Base-by-base conservation (phyloP, 768 basidiomycete species). In the Tricholoma flavovirens region DNA sequence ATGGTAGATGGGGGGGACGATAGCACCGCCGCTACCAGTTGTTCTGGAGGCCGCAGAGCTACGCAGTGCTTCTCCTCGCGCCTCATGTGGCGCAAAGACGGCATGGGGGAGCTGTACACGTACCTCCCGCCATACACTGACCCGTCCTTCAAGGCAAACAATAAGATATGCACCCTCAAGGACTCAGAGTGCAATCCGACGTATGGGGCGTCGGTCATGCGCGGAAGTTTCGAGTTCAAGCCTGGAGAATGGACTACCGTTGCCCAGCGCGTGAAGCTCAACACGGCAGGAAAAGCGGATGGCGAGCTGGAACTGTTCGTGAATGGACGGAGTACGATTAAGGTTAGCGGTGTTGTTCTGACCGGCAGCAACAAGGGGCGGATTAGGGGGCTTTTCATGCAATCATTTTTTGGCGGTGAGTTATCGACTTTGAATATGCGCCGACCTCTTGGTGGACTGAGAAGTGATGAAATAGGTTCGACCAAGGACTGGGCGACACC, bases 381-480 rank as follows among this genome's bases (percentile, higher is more conserved):
- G 59, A 78, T 90, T 63, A 76, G 81, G 32, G 88, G 88, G 19
- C 80, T 87, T 55, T 82, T 83, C 67, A 80, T 84, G 76, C 84
- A 89, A 71, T 86, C 87, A n/a, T 89, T 89, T 79, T 89, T 90
- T 60, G 87, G 87, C 49, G 85, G 83, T 79, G 64, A 58, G 73
- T 70, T 17, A 4, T 40, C 1, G 11, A 24, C 4, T 15, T 36
- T 9, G 33, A 36, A 15, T 33, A 26, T 33, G 12, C 5, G 35
- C 14, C 5, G 14, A 11, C 33, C 14, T 15, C 35, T 36, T 6
- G 35, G 35, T 36, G 15, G 14, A 36, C 6, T 15, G 35, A 36
- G 2, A 36, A 36, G 14, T 15, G 4, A 15, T 6, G 35, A 36
- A 36, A 36, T 15, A 36, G 35, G 86, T 56, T 73, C 74, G 33